Percentiles rank a stretch among this genome's conserved stretches.
These are phyloP conservation scores for Daldinia grandis DNA, from an alignment of 495 filamentous ascomycete species.

Conservation along the genomic window DNA sequence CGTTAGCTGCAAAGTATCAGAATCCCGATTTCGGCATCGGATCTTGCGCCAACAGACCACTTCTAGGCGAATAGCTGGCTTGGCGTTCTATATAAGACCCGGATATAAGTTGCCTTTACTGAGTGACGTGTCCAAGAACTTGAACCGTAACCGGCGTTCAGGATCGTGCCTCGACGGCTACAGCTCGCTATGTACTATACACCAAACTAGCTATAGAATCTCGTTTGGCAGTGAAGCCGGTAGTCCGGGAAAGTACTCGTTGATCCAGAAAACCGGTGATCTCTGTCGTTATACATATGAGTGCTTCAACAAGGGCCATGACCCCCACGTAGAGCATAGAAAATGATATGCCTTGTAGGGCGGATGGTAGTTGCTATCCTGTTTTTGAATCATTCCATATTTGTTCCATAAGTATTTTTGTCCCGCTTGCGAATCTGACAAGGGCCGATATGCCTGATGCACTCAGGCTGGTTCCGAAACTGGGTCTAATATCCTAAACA, in stretches of 20 bases:
- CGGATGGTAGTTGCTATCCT: slow-evolving; percentile 15
- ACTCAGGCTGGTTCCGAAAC: slow-evolving; percentile 17
- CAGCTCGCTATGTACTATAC: slow-evolving; percentile 1
- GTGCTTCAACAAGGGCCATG: slow-evolving; percentile 22
- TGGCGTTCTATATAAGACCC: slow-evolving; percentile 26
- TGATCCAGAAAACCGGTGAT: slow-evolving; percentile 26
- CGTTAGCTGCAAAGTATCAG: slow-evolving; percentile 4
- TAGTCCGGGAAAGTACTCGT: slow-evolving; percentile 23
- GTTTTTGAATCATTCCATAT: slow-evolving; percentile 25
- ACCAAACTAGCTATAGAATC: neutral
- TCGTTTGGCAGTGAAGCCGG: slow-evolving; percentile 34
- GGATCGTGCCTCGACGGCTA: neutral
- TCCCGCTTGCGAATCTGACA: slow-evolving; percentile 33
- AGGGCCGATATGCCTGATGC: slow-evolving; percentile 38
- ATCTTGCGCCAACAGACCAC: neutral
- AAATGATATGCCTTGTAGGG: slow-evolving; percentile 11
- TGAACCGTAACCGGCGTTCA: slow-evolving; percentile 20
- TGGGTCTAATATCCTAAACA: slow-evolving; percentile 6
- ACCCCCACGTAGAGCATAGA: slow-evolving; percentile 27
- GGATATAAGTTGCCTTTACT: slow-evolving; percentile 15
- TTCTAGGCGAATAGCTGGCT: slow-evolving; percentile 9
- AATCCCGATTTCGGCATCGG: slow-evolving; percentile 35
- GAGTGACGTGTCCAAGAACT: slow-evolving; percentile 7
- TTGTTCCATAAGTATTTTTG: slow-evolving; percentile 15
- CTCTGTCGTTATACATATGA: slow-evolving; percentile 10